Evolutionary conservation across 768 basidiomycete species (phyloP), one percentile per base, ranked within the genome.

Genomic region (Lentinula lateritia): DNA sequence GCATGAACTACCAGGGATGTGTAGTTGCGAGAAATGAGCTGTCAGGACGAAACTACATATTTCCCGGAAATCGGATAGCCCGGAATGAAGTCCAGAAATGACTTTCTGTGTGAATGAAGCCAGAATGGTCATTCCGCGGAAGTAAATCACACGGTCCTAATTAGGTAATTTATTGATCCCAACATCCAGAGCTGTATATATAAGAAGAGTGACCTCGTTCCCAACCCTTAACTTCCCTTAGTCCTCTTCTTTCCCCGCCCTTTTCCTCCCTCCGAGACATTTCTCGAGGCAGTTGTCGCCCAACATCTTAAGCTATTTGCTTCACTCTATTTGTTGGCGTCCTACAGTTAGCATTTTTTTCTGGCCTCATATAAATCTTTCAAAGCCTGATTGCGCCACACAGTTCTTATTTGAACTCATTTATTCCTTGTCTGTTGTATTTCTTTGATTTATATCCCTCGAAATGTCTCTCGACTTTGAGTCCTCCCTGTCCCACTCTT

Each of bases 401-500:
- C 67, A 41, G 63, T 66, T 48, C 43, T 68, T 66, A 64, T 67
- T 68, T 57, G 61, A 57, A 58, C 60, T 69, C 69, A 64, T 68
- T 68, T 69, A 66, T 70, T 70, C 55, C 46, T 61, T 56, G 63
- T 62, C 67, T 66, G 63, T 65, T 70, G 65, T 68, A 67, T 72
- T 69, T 70, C 69, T 68, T 70, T 71, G 71, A 71, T 67, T 64
- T 63, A 68, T 72, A 69, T 62, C 54, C 12, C 42, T 65, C 71
- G 66, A 66, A 71, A 70, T 73, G 70, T 64, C 71, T 61, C 79
- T 82, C 75, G 81, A 82, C 69, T 82, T 81, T 66, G 81, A 83
- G 68, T 38, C 58, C 35, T 55, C 59, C 55, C 70, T 74, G 72
- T 69, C 75, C 70, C 78, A 79, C 74, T 76, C 77, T 64, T 68